Conservation (phyloP, 306 rosid species). For the Inga leiocalycina region DNA sequence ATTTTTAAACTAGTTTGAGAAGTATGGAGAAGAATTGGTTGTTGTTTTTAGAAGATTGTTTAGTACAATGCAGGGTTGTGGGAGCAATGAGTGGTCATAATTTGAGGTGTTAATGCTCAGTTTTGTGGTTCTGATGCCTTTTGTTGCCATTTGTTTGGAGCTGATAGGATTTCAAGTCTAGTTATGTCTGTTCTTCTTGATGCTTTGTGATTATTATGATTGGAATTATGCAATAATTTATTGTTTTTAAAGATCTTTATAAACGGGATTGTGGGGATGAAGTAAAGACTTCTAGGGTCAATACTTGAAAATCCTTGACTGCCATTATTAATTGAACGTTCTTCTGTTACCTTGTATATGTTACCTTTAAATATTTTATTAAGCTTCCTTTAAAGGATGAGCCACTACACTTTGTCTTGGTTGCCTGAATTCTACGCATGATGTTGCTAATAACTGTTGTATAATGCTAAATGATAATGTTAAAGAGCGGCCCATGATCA, state of each 20-base stretch:
- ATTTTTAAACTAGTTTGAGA: no score
- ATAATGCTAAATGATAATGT: background rate
- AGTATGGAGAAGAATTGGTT: no score
- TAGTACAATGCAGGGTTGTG: no score
- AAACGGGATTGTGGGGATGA: background rate
- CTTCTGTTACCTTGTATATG: slow-evolving; percentile 1
- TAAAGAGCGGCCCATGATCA: background rate
- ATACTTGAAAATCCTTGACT: slow-evolving; percentile 31
- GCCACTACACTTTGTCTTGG: background rate
- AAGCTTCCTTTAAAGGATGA: background rate
- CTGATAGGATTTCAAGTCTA: background rate
- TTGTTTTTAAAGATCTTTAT: slow-evolving; percentile 19
- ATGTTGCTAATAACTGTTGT: no score
- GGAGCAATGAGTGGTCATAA: no score
- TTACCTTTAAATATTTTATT: background rate
- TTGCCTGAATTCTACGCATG: background rate
- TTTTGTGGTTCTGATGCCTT: slow-evolving; percentile 8
- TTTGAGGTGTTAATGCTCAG: background rate
- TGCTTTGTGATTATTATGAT: slow-evolving; percentile 1
- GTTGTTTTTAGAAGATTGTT: no score
- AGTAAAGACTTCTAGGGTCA: slow-evolving; percentile 14
- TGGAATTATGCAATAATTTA: slow-evolving; percentile 28
- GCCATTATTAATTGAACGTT: slow-evolving; percentile 21
- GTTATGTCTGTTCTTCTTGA: background rate
- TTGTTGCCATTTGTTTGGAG: slow-evolving; percentile 17